Conservation (phyloP, 192 early-diverging fungal genomes). For the Chytriomyces sp. region DNA sequence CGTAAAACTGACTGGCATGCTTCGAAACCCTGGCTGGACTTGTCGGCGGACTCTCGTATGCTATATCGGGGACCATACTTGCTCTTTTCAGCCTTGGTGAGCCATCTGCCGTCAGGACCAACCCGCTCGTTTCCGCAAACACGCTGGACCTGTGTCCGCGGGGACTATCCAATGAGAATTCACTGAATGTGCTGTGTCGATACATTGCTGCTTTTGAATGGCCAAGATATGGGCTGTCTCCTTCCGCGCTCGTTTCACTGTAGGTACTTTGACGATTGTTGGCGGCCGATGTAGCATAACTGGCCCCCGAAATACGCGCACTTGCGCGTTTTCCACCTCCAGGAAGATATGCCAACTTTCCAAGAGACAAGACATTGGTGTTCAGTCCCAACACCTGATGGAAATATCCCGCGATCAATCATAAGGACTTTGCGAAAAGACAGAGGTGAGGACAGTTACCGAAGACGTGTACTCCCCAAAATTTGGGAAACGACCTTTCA, state of each 20-base stretch:
- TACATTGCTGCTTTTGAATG: conserved; percentile 14
- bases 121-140: too few relatives aligned
- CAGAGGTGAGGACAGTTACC: conserved; percentile 1
- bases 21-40: too few relatives aligned
- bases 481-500: conserved; percentile 28
- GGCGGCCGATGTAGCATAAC: neutral
- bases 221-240: conserved; percentile 24
- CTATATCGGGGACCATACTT: too few relatives aligned
- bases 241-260: neutral
- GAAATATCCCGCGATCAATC: neutral
- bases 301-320: neutral
- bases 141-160: too few relatives aligned
- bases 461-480: conserved; percentile 18
- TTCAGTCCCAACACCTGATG: conserved; percentile 18
- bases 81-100: too few relatives aligned
- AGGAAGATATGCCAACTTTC: conserved; percentile 20
- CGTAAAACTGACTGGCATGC: too few relatives aligned
- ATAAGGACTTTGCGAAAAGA: neutral
- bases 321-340: conserved; percentile 12
- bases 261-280: neutral
- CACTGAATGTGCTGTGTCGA: neutral
- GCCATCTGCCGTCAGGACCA: too few relatives aligned
- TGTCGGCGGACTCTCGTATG: too few relatives aligned
- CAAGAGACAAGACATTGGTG: conserved; percentile 32
- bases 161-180: too few relatives aligned